phyloP scores from a whole-genome alignment of 2,329 filamentous ascomycete genomes.

The Penicillium sp. region DNA sequence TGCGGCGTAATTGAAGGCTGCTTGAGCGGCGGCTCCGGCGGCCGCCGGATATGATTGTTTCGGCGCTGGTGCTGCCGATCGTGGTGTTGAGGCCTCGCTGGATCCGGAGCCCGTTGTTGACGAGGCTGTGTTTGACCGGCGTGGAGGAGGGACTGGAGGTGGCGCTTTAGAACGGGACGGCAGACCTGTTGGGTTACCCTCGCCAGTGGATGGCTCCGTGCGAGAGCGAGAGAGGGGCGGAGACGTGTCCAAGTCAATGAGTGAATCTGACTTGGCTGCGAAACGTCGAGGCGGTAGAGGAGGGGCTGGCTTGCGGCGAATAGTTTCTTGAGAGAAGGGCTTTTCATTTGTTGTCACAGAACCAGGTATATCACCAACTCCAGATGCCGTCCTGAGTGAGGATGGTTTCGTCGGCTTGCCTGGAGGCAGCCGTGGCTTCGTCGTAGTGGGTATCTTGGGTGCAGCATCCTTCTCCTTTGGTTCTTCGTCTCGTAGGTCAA shows the following conservation, averaged over 20 bases:
- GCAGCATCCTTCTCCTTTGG: conserved; percentile 16
- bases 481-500: conserved; percentile 46
- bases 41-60: conserved; percentile 34
- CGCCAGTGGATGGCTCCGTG: conserved; percentile 21
- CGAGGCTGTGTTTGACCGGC: conserved; percentile 36
- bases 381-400: conserved; percentile 43
- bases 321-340: conserved; percentile 24
- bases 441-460: conserved; percentile 22
- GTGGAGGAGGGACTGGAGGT: conserved; percentile 38
- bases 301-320: conserved; percentile 41
- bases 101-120: conserved; percentile 25
- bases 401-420: conserved; percentile 51
- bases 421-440: conserved; percentile 39
- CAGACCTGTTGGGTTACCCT: conserved; percentile 12
- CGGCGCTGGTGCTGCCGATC: conserved; percentile 20
- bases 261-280: conserved; percentile 25
- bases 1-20: conserved; percentile 39
- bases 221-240: conserved; percentile 35
- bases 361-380: conserved; percentile 23
- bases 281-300: conserved; percentile 44
- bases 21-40: conserved; percentile 31
- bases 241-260: conserved; percentile 24
- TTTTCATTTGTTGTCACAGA: conserved; percentile 5
- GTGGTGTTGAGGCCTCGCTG: conserved; percentile 22
- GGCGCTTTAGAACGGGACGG: conserved; percentile 31